Base-by-base conservation (phyloP, 208 protist species). In the Jaenimonas drosophilae region DNA sequence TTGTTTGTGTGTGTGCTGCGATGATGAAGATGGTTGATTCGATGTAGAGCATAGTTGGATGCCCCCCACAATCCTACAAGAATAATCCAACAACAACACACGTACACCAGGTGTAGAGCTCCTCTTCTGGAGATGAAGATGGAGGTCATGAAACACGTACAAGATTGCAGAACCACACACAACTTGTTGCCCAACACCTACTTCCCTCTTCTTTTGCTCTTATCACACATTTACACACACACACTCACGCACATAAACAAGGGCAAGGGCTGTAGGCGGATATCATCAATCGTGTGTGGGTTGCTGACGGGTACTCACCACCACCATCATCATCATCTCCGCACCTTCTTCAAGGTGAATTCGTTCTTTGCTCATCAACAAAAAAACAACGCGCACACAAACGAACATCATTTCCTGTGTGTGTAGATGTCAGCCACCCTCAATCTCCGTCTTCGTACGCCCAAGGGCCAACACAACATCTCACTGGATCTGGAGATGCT, bases 371-470 rank as follows among this genome's bases (percentile, higher is more conserved):
- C 14, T 14, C 9, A 34, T 16, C 11, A 34, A 34, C 11, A 34
- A 34, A 34, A 34, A 34, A 34, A 34, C 9, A 34, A 34, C 11
- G 14, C 9, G 31, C 9, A 16, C 14, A 34, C 9, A 34, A 34
- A 34, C 9, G 14, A n/a, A n/a, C n/a, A 2, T 5, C 14, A 7
- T 32, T 24, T 16, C 5, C n/a, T 19, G n/a, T 26, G 4, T 9
- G 25, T 40, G 30, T 44, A 14, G 4, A 43, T 29, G 4, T 12
- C 11, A 9, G 55, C 52, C 29, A 71, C 53, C 21, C 42, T 91
- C n/a, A 62, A 61, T 6, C 49, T 94, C 46, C 76, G 86, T 4
- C 43, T 91, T 31, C 79, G 87, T 20, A 48, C 74, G 11, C 82
- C 87, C 4, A 76, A 63, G 32, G n/a, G n/a, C n/a, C n/a, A n/a